Base-by-base conservation (phyloP, 169 alveolate species). In the Plasmodium vivax region DNA sequence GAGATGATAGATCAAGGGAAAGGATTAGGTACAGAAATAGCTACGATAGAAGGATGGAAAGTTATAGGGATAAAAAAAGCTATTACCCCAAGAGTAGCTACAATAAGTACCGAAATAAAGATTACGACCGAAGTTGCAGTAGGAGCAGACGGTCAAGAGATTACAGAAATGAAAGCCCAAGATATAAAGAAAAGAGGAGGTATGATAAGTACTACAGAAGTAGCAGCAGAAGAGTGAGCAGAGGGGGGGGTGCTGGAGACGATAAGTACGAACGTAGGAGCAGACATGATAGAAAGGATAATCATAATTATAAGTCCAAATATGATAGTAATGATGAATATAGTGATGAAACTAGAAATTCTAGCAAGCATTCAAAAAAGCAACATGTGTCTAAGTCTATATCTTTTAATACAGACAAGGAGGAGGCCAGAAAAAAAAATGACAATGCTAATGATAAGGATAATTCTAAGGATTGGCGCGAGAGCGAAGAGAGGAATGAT, bases 321-420 rank as follows among this genome's bases (percentile, higher is more conserved):
- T 77, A 77, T 87, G 43, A 79, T 54, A 85, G 83, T 77, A 87
- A 87, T 79, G 93, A 87, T 87, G 82, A 79, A 56, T 87, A 75
- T 45, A 87, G 93, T 87, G 85, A 87, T 77, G 93, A 87, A 54
- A 87, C 87, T 56, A 79, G 87, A 54, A 87, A 87, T 41, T 87
- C 93, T 47, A 87, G 93, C 56, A 87, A 87, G 32, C 93, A 74
- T 54, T 87, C 93, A 9, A 87, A 62, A 38, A 74, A 87, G 27
- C 82, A 74, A 34, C 56, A 36, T 2, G 45, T 36, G n/a, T 87
- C 93, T 3, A 87, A 79, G 56, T 87, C 93, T n/a, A 87, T 87
- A n/a, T 87, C 93, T 34, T 87, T 87, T 43, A 87, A 87, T 71
- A 75, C 93, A 8, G 93, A 87, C 41, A 87, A 74, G 62, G 93